phyloP scores from a whole-genome alignment of 305 asterid genomes.

The Plantago coronopus region DNA sequence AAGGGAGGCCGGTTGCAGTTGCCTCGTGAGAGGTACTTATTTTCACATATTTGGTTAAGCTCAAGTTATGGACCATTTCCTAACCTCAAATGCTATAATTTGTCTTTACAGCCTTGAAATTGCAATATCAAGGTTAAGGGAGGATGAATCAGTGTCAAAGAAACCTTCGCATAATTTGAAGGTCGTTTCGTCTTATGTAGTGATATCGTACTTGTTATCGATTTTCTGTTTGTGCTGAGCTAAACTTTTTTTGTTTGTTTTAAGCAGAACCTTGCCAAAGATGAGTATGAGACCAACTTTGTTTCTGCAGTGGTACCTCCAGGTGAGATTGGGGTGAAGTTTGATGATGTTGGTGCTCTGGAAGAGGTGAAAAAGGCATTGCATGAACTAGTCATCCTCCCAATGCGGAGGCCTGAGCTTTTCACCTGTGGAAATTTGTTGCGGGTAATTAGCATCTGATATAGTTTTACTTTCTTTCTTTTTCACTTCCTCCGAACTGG shows the following conservation, averaged over 20 bases:
- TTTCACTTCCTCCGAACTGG: conserved; percentile 15
- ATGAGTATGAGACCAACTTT: conserved; percentile 95
- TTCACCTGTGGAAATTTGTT: conserved; percentile 90
- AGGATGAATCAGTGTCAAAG: conserved; percentile 64
- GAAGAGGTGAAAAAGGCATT: conserved; percentile 90
- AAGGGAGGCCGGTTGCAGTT: conserved; percentile 69
- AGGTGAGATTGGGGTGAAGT: conserved; percentile 90
- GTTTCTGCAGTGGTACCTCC: conserved; percentile 95
- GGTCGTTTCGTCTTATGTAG: conserved; percentile 37
- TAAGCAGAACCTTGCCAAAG: conserved; percentile 87
- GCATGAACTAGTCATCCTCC: conserved; percentile 92
- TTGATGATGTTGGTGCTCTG: conserved; percentile 97
- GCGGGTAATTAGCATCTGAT: conserved; percentile 47
- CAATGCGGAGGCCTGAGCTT: conserved; percentile 98
- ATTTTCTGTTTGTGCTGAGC: conserved; percentile 17
- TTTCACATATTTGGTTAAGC: conserved; percentile 23
- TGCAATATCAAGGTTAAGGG: conserved; percentile 80
- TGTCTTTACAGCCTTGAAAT: conserved; percentile 64
- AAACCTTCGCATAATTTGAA: conserved; percentile 82
- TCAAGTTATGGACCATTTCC: conserved; percentile 18
- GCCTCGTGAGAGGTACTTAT: conserved; percentile 81
- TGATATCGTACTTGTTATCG: background rate
- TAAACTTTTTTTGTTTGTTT: conserved; percentile 23
- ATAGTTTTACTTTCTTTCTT: conserved; percentile 7
- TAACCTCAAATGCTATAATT: conserved; percentile 25